Conservation (phyloP, 345 rosid species). For the Eucalyptus grandis region DNA sequence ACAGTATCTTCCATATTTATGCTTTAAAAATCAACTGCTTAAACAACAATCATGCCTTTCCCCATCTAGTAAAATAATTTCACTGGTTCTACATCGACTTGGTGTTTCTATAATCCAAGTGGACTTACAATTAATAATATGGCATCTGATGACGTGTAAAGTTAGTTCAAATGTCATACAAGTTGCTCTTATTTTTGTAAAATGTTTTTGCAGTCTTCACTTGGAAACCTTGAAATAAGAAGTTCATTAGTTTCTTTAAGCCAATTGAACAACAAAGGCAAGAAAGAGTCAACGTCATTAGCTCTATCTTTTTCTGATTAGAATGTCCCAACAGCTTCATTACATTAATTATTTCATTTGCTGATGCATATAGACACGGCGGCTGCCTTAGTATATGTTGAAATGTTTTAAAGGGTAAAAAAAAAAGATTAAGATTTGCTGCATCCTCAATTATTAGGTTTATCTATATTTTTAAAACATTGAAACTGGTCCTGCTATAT, state of each 20-base stretch:
- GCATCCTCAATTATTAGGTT: not conserved
- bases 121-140: not conserved
- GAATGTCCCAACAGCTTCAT: not conserved
- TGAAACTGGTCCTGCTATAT: not conserved
- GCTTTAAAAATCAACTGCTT: not conserved
- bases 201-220: not conserved
- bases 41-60: not conserved
- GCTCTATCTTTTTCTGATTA: not conserved
- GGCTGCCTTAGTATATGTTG: not conserved
- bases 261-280: not conserved
- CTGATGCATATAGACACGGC: not conserved
- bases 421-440: not conserved
- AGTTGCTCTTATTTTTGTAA: not conserved
- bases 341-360: not conserved
- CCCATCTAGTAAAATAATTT: not conserved
- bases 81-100: not conserved
- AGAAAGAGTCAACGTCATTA: not conserved
- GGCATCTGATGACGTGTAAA: not conserved
- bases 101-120: not conserved
- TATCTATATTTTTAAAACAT: not conserved
- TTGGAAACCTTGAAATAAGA: not conserved
- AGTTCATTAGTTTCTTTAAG: not conserved
- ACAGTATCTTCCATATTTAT: not conserved
- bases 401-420: not conserved
- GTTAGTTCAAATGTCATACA: not conserved